phyloP scores from a whole-genome alignment of 106 monocot species.

The Phalaenopsis equestris region DNA sequence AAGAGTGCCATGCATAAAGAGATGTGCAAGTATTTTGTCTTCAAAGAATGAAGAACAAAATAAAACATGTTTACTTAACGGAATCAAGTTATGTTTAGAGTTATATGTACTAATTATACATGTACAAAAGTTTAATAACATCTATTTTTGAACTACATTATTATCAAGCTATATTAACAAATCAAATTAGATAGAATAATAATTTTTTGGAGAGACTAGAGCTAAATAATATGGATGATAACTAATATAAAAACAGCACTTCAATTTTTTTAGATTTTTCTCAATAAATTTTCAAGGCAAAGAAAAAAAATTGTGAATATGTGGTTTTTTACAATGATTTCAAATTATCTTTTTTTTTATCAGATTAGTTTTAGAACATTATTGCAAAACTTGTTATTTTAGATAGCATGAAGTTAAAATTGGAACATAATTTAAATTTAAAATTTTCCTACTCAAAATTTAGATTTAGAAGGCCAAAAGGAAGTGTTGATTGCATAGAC shows the following conservation, averaged over 20 bases:
- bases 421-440: neutral
- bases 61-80: no score
- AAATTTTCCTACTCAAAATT: neutral
- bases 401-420: neutral
- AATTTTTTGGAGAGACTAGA: neutral
- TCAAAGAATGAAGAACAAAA: no score
- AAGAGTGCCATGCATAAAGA: no score
- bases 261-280: neutral
- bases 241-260: neutral
- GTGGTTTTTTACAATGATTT: no score
- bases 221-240: neutral
- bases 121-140: neutral
- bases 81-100: neutral
- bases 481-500: neutral
- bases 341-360: neutral
- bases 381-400: neutral
- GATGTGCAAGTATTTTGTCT: no score
- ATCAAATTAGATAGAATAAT: neutral
- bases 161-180: neutral
- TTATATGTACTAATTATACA: neutral
- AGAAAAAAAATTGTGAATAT: no score
- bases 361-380: neutral
- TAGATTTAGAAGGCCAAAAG: neutral
- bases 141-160: neutral
- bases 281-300: no score